A percentile compares a stretch with the other conserved stretches of the same genome.
Evolutionary conservation across 2,329 filamentous ascomycete genomes (phyloP).

Genomic region (Cytospora piceae): DNA sequence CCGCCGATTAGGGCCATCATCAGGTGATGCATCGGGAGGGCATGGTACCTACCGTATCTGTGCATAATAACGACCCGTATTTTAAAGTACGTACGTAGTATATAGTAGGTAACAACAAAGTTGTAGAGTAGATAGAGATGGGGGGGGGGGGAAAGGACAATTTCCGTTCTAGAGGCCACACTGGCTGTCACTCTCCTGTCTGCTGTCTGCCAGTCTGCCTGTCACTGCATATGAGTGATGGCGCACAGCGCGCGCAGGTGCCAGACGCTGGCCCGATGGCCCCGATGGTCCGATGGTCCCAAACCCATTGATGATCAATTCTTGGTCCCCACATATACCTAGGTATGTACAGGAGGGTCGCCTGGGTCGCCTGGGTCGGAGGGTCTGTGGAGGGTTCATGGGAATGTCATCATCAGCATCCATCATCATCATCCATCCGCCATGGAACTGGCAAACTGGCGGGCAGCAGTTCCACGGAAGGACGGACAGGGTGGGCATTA

Average conservation of each 20-base stretch:
- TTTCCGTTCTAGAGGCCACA: slow-evolving; percentile 11
- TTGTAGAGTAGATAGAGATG: background rate
- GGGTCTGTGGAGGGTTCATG: background rate
- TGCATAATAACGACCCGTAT: background rate
- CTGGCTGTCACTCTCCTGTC: too few relatives aligned
- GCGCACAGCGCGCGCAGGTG: slow-evolving; percentile 20
- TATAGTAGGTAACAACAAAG: slow-evolving; percentile 3
- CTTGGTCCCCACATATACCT: background rate
- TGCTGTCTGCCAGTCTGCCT: too few relatives aligned
- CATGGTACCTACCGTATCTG: background rate
- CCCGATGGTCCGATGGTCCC: background rate
- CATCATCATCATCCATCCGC: background rate
- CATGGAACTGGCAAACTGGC: background rate
- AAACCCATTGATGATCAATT: background rate
- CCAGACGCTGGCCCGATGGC: slow-evolving; percentile 11
- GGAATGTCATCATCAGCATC: slow-evolving; percentile 3
- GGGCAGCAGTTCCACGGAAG: too few relatives aligned
- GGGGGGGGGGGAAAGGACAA: slow-evolving; percentile 22
- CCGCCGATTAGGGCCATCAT: background rate
- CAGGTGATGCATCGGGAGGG: slow-evolving; percentile 12
- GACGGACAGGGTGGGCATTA: too few relatives aligned
- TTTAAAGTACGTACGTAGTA: background rate
- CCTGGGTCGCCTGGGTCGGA: background rate
- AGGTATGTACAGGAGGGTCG: background rate
- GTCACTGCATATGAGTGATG: slow-evolving; percentile 6